Evolutionary conservation across 2,329 filamentous ascomycete genomes (phyloP).

Genomic region (Epichloe sylvatica): DNA sequence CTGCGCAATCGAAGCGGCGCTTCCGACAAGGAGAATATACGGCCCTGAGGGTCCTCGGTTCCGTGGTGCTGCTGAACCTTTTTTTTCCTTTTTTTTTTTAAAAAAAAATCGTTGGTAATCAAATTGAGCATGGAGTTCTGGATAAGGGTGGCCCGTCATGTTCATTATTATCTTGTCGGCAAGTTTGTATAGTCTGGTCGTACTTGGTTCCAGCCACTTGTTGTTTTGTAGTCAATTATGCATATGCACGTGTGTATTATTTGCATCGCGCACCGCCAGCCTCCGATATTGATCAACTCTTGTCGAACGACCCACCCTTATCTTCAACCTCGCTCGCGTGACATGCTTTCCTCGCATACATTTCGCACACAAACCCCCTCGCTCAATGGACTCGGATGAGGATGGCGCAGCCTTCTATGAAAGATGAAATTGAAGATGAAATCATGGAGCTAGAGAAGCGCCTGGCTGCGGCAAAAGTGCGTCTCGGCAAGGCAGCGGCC

Average conservation of each 20-base stretch:
- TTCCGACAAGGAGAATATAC: conserved; percentile 39
- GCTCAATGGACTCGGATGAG: conserved; percentile 15
- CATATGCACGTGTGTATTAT: not conserved
- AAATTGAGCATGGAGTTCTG: conserved; percentile 13
- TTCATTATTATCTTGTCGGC: not conserved
- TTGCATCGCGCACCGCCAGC: not conserved
- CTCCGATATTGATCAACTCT: not conserved
- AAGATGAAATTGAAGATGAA: conserved; percentile 32
- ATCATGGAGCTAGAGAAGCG: conserved; percentile 43
- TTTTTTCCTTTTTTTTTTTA: not conserved
- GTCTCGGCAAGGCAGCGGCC: conserved; percentile 17
- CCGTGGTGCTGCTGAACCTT: not conserved
- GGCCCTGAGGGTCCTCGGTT: conserved; percentile 14
- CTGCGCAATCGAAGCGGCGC: conserved; percentile 16
- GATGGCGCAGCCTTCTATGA: conserved; percentile 11
- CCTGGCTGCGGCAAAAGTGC: conserved; percentile 31
- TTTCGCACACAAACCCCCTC: not conserved
- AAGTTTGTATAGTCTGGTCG: not conserved
- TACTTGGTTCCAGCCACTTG: not conserved
- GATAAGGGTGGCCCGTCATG: not conserved
- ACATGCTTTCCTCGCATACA: too few species aligned
- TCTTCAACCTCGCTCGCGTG: not conserved
- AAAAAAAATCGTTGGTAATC: not conserved
- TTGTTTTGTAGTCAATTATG: not conserved
- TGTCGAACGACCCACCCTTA: not conserved